Base-by-base conservation (phyloP, 2,329 filamentous ascomycete genomes). In the Clonostachys rhizophaga region DNA sequence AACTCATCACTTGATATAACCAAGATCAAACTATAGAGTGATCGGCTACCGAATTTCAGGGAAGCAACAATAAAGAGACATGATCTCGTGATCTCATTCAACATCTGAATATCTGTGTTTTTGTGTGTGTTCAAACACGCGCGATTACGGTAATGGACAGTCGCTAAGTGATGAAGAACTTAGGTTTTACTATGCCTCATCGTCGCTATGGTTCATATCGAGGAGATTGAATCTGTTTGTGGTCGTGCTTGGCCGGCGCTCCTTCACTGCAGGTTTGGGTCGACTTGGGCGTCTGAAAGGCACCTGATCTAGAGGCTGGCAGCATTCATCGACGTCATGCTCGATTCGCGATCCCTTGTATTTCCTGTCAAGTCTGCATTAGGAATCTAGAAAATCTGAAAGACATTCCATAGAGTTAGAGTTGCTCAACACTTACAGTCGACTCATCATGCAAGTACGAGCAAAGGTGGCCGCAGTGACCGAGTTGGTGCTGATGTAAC, bases 401-500 rank as follows among this genome's bases (percentile, higher is more conserved):
- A 13, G 40, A 30, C 9, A 30, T 9, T 30, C 10, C 24, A 30
- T 9, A 10, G 24, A 30, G 24, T 10, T 30, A 10, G 24, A 30
- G 24, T 30, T 3, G 9, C 24, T 30, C 24, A n/a, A 20, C 20
- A 66, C 75, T 59, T 61, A 79, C 76, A 54, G 52, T 46, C 74
- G 69, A 52, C 76, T 82, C 78, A 86, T 84, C 85, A 95, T 87
- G 67, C 89, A 94, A 10, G 80, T 87, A 16, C 81, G 79, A 9
- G 89, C 88, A 64, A 85, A 89, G 45, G 89, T 75, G 11, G 89
- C 86, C 51, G 86, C 84, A 57, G 86, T 78, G 10, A 95, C 76
- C 1, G 88, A 90, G 62, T 91, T 95, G 8, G 85, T 89, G 47
- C 79, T 83, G 53, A 95, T 81, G 61, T 80, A 80, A 49, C 79